A percentile compares a stretch with the other conserved stretches of the same genome.
Evolutionary conservation across 495 filamentous ascomycete genomes (phyloP).

Genomic region (Hapsidospora chrysogenum): DNA sequence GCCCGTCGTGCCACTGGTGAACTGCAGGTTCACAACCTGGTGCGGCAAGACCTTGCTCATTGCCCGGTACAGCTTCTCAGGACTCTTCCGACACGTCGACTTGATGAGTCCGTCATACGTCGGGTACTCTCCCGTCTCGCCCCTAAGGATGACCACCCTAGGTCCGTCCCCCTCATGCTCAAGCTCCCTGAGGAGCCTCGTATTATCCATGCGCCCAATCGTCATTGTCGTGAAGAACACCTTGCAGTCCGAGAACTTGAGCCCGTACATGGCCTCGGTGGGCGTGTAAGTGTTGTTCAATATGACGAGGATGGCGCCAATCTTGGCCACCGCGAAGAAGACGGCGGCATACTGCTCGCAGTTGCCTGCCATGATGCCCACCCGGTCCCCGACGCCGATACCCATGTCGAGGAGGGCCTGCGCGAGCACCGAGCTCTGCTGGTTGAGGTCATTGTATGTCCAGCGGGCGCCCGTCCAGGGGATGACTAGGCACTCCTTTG

Average conservation of each 20-base stretch:
- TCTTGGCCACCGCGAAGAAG: constrained; percentile 48
- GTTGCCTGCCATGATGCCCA: constrained; percentile 57
- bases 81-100: constrained; percentile 22
- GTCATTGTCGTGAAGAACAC: constrained; percentile 45
- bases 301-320: constrained; percentile 52
- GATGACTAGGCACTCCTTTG: constrained; percentile 43
- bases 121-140: constrained; percentile 27
- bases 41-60: constrained; percentile 33
- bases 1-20: constrained; percentile 55
- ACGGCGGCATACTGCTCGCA: constrained; percentile 53
- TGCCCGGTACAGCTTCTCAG: constrained; percentile 13
- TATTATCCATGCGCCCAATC: constrained; percentile 40
- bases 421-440: constrained; percentile 40
- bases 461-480: constrained; percentile 49
- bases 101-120: constrained; percentile 35
- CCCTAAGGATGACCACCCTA: constrained; percentile 39
- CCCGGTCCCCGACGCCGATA: constrained; percentile 43
- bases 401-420: constrained; percentile 40
- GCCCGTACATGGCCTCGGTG: constrained; percentile 41
- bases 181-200: constrained; percentile 34
- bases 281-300: constrained; percentile 59
- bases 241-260: constrained; percentile 47
- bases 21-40: constrained; percentile 54
- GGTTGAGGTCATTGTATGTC: constrained; percentile 48
- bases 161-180: constrained; percentile 17